These are phyloP conservation scores for Arctostaphylos glauca DNA, from an alignment of 148 eudicot species.

Conservation along the genomic window DNA sequence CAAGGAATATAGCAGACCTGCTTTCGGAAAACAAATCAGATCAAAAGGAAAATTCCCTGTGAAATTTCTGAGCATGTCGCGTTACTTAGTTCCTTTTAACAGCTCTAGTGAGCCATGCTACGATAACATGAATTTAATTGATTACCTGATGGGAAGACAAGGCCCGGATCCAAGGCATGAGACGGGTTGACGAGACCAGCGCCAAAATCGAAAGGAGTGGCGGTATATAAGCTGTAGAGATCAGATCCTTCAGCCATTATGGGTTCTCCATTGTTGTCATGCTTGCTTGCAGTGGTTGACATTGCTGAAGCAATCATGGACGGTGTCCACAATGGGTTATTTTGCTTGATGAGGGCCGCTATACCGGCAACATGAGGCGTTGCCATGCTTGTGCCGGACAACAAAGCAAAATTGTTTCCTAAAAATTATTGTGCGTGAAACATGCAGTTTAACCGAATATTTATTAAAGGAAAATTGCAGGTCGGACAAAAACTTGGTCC, in stretches of 20 bases:
- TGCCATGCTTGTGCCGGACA: slow-evolving; percentile 97
- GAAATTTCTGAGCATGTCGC: slow-evolving; percentile 19
- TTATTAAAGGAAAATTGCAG: not conserved
- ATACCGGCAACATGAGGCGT: slow-evolving; percentile 88
- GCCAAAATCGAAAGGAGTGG: slow-evolving; percentile 86
- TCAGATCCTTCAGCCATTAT: slow-evolving; percentile 70
- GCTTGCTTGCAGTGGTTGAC: slow-evolving; percentile 71
- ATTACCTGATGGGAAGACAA: slow-evolving; percentile 59
- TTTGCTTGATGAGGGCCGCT: slow-evolving; percentile 83
- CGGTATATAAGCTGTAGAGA: slow-evolving; percentile 36
- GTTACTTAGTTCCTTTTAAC: no score
- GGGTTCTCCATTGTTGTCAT: slow-evolving; percentile 54
- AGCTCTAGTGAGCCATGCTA: no score
- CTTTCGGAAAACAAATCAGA: slow-evolving; percentile 21
- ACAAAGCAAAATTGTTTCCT: slow-evolving; percentile 65
- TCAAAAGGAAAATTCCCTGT: slow-evolving; percentile 75
- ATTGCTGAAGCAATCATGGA: slow-evolving; percentile 89
- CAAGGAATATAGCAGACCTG: no score
- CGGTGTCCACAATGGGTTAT: slow-evolving; percentile 72
- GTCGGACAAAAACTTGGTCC: not conserved
- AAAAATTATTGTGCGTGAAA: not conserved
- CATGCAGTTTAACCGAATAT: not conserved
- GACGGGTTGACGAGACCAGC: slow-evolving; percentile 69
- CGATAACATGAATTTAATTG: not conserved
- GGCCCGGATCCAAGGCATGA: slow-evolving; percentile 72